Percentiles rank a stretch among this genome's conserved stretches.
These are phyloP conservation scores for Pseudogymnoascus sp. DNA, from an alignment of 2,329 filamentous ascomycete genomes.

Conservation along the genomic window DNA sequence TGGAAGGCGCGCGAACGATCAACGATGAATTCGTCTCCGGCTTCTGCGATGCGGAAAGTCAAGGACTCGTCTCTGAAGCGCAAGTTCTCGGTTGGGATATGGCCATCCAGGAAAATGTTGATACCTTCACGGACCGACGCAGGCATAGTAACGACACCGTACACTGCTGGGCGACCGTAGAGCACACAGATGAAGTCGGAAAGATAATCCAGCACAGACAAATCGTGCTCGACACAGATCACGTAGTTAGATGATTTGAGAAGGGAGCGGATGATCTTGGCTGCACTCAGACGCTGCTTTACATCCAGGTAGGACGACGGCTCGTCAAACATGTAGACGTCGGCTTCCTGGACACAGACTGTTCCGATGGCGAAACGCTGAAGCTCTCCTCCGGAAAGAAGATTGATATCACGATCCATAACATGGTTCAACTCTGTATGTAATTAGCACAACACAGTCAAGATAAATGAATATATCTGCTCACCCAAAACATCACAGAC, in stretches of 20 bases:
- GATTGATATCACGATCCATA: slow-evolving; percentile 79
- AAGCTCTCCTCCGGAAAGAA: slow-evolving; percentile 93
- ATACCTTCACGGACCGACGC: slow-evolving; percentile 97
- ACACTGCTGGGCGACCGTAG: slow-evolving; percentile 90
- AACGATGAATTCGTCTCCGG: slow-evolving; percentile 75
- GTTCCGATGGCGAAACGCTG: slow-evolving; percentile 96
- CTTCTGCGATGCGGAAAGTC: slow-evolving; percentile 88
- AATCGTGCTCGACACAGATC: slow-evolving; percentile 98
- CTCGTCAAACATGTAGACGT: slow-evolving; percentile 99
- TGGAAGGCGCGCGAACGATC: slow-evolving; percentile 79
- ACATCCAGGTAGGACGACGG: slow-evolving; percentile 98
- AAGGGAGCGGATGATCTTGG: slow-evolving; percentile 84
- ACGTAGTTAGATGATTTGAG: slow-evolving; percentile 87
- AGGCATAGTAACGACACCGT: slow-evolving; percentile 94
- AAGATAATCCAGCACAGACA: slow-evolving; percentile 96
- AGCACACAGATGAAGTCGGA: slow-evolving; percentile 98
- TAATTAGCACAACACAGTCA: background rate
- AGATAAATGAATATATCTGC: background rate
- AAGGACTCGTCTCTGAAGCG: slow-evolving; percentile 96
- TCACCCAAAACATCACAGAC: slow-evolving; percentile 70
- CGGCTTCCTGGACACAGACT: slow-evolving; percentile 90
- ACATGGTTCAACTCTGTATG: slow-evolving; percentile 74
- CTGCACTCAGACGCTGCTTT: slow-evolving; percentile 93
- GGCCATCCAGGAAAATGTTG: slow-evolving; percentile 97
- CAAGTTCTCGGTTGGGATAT: slow-evolving; percentile 96